Percentiles rank a stretch among this genome's conserved stretches.
Evolutionary conservation across 1,284 basidiomycete genomes (phyloP).

Genomic region (Apiotrichum sp.): DNA sequence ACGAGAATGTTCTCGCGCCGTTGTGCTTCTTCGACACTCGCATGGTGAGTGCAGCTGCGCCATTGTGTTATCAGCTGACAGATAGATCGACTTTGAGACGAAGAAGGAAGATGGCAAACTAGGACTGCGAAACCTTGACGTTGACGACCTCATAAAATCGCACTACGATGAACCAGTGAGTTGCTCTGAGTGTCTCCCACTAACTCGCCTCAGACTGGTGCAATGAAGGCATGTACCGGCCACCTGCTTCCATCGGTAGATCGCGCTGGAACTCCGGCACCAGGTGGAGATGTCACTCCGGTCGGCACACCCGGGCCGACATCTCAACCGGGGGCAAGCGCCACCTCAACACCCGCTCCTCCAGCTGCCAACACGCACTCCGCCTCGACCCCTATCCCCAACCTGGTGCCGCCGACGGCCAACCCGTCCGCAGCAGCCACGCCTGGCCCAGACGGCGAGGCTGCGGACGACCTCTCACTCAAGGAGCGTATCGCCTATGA

Average conservation of each 20-base stretch:
- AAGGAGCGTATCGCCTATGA: conserved; percentile 52
- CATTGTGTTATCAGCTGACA: no score
- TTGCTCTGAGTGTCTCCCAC: conserved; percentile 1
- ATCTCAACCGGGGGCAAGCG: not conserved
- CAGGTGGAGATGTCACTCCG: not conserved
- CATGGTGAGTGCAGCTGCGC: conserved; percentile 62
- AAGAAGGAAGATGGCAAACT: conserved; percentile 52
- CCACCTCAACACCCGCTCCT: not conserved
- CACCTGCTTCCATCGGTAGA: conserved; percentile 57
- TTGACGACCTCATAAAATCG: conserved; percentile 44
- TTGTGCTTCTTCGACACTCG: conserved; percentile 92
- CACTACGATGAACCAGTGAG: conserved; percentile 41
- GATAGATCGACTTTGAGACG: conserved; percentile 68
- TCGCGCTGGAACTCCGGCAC: not conserved
- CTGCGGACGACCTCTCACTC: conserved; percentile 3
- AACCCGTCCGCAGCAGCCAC: conserved; percentile 12
- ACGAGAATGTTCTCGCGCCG: conserved; percentile 90
- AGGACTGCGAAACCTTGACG: conserved; percentile 35
- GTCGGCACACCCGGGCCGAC: not conserved
- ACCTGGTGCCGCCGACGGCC: conserved; percentile 11
- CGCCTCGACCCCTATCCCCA: not conserved
- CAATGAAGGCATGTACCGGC: conserved; percentile 77
- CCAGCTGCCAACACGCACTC: not conserved
- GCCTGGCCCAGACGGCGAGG: conserved; percentile 13
- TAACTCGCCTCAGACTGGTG: conserved; percentile 59